Evolutionary conservation across 2,329 filamentous ascomycete species (phyloP).

Genomic region (Tolypocladium paradoxum): DNA sequence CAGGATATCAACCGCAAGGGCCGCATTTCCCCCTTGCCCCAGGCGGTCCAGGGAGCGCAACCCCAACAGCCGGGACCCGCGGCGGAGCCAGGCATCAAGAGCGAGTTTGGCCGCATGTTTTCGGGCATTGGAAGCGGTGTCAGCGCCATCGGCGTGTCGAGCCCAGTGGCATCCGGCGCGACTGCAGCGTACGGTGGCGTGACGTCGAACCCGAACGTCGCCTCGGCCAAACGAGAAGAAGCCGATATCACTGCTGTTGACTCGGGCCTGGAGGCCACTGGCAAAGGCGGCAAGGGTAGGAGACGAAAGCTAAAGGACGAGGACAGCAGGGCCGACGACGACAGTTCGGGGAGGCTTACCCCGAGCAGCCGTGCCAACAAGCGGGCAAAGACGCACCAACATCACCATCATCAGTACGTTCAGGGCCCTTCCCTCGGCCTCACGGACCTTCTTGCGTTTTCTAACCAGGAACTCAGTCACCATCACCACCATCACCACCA

Average conservation of each 20-base stretch:
- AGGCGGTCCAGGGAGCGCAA: constrained; percentile 88
- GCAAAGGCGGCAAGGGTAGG: constrained; percentile 40
- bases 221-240: constrained; percentile 42
- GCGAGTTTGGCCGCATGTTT: constrained; percentile 89
- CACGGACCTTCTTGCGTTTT: neutral
- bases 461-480: constrained; percentile 19
- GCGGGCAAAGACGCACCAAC: constrained; percentile 54
- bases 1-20: constrained; percentile 75
- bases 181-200: constrained; percentile 32
- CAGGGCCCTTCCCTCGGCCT: neutral
- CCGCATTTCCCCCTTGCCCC: constrained; percentile 76
- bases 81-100: constrained; percentile 84
- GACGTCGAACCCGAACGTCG: constrained; percentile 15
- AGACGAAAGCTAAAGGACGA: constrained; percentile 70
- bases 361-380: constrained; percentile 52
- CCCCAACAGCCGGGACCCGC: constrained; percentile 67
- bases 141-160: constrained; percentile 38
- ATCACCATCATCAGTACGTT: constrained; percentile 59
- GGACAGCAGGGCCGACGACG: constrained; percentile 55
- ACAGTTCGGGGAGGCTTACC: constrained; percentile 49
- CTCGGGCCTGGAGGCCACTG: constrained; percentile 25
- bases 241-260: constrained; percentile 33
- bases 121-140: constrained; percentile 68
- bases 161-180: constrained; percentile 32
- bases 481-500: constrained; percentile 55